phyloP scores from a whole-genome alignment of 177 flowering plant species.

The Tripterygium wilfordii region DNA sequence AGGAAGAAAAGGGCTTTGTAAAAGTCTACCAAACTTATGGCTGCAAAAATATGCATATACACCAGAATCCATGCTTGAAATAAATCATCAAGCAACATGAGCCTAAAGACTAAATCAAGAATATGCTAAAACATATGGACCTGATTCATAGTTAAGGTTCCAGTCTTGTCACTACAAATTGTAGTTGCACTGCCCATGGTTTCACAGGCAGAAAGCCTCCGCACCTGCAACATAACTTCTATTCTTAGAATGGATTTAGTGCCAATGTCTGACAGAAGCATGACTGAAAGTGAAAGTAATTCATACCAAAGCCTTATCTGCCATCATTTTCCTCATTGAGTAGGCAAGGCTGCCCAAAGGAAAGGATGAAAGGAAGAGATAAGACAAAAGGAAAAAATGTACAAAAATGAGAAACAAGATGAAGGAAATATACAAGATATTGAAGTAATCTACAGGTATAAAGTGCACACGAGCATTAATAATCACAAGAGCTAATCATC shows the following conservation, averaged over 20 bases:
- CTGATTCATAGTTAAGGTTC: conserved; percentile 77
- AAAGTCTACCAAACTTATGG: too few species aligned
- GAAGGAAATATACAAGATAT: too few species aligned
- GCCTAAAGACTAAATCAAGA: too few species aligned
- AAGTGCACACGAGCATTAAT: too few species aligned
- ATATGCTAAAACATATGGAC: too few species aligned
- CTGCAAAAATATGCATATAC: too few species aligned
- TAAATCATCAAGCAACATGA: too few species aligned
- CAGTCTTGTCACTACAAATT: conserved; percentile 1
- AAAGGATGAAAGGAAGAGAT: neutral
- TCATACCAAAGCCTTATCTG: conserved; percentile 88
- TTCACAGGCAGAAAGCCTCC: conserved; percentile 65
- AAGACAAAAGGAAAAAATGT: neutral
- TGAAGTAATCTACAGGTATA: too few species aligned
- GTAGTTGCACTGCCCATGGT: conserved; percentile 3
- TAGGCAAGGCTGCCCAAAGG: conserved; percentile 69
- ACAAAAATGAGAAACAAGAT: neutral
- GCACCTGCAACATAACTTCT: conserved; percentile 42
- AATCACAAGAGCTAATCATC: neutral
- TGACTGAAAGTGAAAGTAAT: neutral
- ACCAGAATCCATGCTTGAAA: too few species aligned
- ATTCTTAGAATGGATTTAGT: conserved; percentile 1
- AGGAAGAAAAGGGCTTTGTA: too few species aligned
- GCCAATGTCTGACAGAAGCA: neutral
- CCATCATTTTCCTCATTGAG: conserved; percentile 99